Conservation (phyloP, 2,329 filamentous ascomycete genomes). For the Colletotrichum endophyticum region DNA sequence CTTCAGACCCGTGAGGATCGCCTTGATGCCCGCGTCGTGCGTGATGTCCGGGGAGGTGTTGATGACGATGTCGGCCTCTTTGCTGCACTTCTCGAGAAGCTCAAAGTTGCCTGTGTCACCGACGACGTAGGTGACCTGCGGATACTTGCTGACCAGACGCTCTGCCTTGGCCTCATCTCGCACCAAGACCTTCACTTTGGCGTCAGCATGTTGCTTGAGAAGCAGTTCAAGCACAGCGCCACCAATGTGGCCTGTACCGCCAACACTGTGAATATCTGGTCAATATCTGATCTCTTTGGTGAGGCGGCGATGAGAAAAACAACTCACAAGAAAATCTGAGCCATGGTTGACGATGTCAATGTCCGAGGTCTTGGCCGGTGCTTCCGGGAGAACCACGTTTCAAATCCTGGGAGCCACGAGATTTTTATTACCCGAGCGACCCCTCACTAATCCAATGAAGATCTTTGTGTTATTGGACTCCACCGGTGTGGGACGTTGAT, state of each 20-base stretch:
- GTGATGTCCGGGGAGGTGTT: background rate
- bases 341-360: background rate
- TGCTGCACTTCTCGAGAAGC: background rate
- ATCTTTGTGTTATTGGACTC: background rate
- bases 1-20: background rate
- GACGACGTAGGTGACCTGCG: background rate
- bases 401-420: background rate
- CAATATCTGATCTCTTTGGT: too few relatives aligned
- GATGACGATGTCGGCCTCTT: background rate
- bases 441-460: background rate
- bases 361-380: background rate
- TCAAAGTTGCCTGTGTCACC: background rate
- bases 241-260: background rate
- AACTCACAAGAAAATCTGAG: slow-evolving; percentile 4
- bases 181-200: background rate
- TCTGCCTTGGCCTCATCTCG: background rate
- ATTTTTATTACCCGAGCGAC: background rate
- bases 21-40: background rate
- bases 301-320: background rate
- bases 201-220: background rate
- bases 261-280: background rate
- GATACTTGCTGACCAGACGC: background rate
- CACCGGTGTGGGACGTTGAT: background rate
- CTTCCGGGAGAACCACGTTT: background rate
- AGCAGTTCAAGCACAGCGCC: background rate